Evolutionary conservation across 306 rosid species (phyloP).

Genomic region (Potentilla sterilis): DNA sequence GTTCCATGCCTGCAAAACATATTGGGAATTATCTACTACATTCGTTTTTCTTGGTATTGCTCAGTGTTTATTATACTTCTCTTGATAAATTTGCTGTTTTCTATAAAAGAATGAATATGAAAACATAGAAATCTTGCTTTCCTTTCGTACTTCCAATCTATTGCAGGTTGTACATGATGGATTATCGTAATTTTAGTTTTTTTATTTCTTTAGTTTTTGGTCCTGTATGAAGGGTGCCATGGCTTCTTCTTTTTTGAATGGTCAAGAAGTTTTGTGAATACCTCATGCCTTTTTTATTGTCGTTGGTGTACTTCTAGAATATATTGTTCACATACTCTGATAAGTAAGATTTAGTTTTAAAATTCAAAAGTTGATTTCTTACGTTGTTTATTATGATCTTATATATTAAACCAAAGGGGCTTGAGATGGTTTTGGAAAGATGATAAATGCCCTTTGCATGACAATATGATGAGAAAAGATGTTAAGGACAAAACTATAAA

Average conservation of each 20-base stretch:
- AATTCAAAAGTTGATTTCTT: not conserved
- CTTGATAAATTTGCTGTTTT: not conserved
- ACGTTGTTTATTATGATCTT: not conserved
- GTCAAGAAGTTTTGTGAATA: not conserved
- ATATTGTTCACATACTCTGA: not conserved
- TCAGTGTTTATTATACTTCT: conserved; percentile 8
- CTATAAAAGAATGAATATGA: not conserved
- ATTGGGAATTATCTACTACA: conserved; percentile 97
- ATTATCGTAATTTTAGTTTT: not conserved
- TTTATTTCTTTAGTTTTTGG: too few species aligned
- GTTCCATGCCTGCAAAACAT: conserved; percentile 93
- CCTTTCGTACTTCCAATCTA: not conserved
- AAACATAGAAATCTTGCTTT: not conserved
- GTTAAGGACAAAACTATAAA: too few species aligned
- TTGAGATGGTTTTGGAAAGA: not conserved
- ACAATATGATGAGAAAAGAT: not conserved
- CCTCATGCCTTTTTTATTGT: not conserved
- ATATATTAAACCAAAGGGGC: not conserved
- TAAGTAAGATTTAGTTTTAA: not conserved
- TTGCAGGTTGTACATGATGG: not conserved
- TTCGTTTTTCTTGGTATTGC: conserved; percentile 91
- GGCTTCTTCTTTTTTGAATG: not conserved
- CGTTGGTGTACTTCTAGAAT: not conserved
- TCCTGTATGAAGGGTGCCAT: conserved; percentile 7
- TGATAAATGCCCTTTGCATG: not conserved